phyloP scores from a whole-genome alignment of 192 early-diverging fungal species.

The Borealophlyctis nickersoniae region DNA sequence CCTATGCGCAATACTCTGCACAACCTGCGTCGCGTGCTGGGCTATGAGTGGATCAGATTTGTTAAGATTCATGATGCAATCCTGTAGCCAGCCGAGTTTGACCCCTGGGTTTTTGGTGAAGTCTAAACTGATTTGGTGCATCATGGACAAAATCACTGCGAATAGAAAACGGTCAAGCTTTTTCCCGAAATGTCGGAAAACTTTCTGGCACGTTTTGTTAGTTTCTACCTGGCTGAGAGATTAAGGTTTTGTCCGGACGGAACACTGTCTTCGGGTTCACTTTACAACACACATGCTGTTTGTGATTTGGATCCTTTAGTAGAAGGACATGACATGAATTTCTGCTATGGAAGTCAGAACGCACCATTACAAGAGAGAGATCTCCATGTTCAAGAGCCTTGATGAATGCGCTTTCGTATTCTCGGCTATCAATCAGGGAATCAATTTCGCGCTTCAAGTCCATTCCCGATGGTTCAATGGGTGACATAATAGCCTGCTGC shows the following conservation, averaged over 20 bases:
- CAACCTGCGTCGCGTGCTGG: not conserved
- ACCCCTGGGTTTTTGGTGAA: not conserved
- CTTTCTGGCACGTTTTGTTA: not conserved
- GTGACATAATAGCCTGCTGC: not conserved
- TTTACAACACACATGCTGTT: not conserved
- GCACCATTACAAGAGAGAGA: not conserved
- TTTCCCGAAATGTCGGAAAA: not conserved
- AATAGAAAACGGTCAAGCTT: not conserved
- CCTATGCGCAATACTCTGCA: not conserved
- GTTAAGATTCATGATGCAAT: not conserved
- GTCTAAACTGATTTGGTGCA: not conserved
- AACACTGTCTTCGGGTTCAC: not conserved
- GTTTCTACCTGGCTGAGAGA: not conserved
- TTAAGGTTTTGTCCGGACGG: not conserved
- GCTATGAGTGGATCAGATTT: not conserved
- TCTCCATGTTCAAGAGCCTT: not conserved
- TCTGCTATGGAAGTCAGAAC: too few relatives aligned
- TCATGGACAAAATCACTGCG: not conserved
- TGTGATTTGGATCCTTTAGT: not conserved
- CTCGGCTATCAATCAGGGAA: not conserved
- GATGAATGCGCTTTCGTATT: not conserved
- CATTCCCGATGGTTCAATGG: not conserved
- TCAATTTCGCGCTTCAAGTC: not conserved
- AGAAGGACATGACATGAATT: not conserved
- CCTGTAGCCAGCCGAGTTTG: not conserved